Conservation (phyloP, 371 early-diverging fungal species). For the Saksenaea vasiformis region DNA sequence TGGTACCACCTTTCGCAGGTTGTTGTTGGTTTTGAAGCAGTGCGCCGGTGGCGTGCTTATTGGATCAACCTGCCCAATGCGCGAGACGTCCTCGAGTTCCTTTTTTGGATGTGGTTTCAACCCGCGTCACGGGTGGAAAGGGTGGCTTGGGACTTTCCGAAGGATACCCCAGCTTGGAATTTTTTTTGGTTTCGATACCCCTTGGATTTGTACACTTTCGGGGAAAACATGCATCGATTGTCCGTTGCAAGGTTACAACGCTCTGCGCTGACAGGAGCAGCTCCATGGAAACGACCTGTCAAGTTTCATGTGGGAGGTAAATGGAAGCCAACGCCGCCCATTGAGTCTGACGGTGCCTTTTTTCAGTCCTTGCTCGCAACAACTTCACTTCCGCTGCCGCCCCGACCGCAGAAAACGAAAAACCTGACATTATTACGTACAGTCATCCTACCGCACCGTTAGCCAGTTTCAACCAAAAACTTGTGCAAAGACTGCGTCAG, state of each 20-base stretch:
- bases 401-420: background rate
- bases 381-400: background rate
- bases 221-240: conserved; percentile 2
- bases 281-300: background rate
- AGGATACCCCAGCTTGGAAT: background rate
- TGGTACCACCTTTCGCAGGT: no score
- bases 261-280: background rate
- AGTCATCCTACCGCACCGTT: conserved; percentile 44
- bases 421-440: conserved; percentile 15
- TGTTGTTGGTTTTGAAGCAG: no score
- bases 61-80: no score
- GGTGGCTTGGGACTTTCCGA: background rate
- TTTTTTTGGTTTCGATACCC: background rate
- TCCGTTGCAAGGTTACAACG: background rate
- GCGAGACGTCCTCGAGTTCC: no score
- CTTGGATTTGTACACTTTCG: background rate
- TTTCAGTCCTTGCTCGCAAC: conserved; percentile 4
- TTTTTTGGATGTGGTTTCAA: background rate
- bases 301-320: conserved; percentile 1
- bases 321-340: no score
- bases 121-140: background rate
- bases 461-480: conserved; percentile 25
- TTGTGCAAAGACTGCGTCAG: conserved; percentile 14
- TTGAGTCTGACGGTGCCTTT: no score
- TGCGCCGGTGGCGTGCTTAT: no score